Evolutionary conservation across 768 basidiomycete species (phyloP).

Genomic region (Gloeostereum incarnatum): DNA sequence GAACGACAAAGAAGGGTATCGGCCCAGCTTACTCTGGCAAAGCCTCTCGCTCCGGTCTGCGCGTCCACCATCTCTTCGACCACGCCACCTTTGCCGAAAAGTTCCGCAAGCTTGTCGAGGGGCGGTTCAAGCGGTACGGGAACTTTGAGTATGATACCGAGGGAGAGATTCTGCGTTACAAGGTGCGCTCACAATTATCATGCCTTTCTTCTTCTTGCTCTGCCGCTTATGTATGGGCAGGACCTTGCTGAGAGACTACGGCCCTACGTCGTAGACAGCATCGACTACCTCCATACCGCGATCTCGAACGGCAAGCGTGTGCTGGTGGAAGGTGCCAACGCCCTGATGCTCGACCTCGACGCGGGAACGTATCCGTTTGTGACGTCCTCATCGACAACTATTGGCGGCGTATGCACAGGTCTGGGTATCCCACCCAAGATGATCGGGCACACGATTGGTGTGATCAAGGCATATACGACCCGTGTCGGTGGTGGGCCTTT

Average conservation of each 20-base stretch:
- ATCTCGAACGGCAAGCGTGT: constrained; percentile 67
- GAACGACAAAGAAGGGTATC: constrained; percentile 96
- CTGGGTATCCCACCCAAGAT: constrained; percentile 91
- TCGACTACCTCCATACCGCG: constrained; percentile 77
- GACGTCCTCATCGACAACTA: constrained; percentile 86
- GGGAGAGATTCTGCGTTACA: constrained; percentile 88
- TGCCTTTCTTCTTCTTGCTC: neutral
- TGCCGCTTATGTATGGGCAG: too few species aligned
- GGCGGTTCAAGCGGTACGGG: constrained; percentile 96
- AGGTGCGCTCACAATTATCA: constrained; percentile 33
- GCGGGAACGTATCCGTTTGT: constrained; percentile 98
- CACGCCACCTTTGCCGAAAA: constrained; percentile 76
- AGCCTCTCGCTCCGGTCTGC: constrained; percentile 90
- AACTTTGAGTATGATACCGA: constrained; percentile 98
- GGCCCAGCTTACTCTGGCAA: constrained; percentile 98
- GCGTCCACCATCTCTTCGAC: constrained; percentile 95
- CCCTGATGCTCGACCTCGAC: constrained; percentile 96
- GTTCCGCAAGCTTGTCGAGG: constrained; percentile 94
- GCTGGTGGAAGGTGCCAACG: constrained; percentile 96
- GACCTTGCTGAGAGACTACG: constrained; percentile 73
- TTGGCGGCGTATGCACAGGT: constrained; percentile 96
- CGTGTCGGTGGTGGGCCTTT: constrained; percentile 98
- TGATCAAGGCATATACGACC: constrained; percentile 97
- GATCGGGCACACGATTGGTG: constrained; percentile 84
- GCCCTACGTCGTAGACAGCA: constrained; percentile 87